Evolutionary conservation across 2,329 filamentous ascomycete species (phyloP), one percentile per base, ranked within the genome.

Genomic region (Trichophyton rubrum): DNA sequence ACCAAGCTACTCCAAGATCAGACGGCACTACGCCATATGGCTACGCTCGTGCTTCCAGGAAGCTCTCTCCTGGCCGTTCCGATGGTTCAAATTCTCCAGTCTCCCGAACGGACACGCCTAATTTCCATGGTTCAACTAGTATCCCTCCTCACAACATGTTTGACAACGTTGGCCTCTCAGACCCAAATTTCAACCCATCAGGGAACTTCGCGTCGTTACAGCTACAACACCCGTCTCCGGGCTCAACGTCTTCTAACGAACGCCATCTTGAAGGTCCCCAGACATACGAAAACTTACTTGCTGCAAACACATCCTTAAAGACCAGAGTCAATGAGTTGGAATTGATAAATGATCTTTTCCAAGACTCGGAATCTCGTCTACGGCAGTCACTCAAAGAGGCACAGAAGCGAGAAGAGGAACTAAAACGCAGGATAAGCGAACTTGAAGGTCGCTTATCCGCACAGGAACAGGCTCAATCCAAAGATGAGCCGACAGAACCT

Each of bases 241-340:
- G 82, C 71, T 72, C 82, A 67, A 72, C 79, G 64, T 75, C 85
- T 68, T 75, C 84, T 68, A 82, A 84, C 64, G 75, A 81, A 62
- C 85, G 86, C 56, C 80, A 85, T 64, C 78, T 85, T 60, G 88
- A 91, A 62, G 79, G 83, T 3, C 84, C 88, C 0, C 87, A 90
- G 69, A 87, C 86, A 2, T 90, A 89, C 71, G 89, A 96, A 69
- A 85, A 88, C 63, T 81, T 95, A 24, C 78, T 90, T 59, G 86
- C 87, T 1, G 83, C 86, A 63, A 96, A 95, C 72, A 88, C 88
- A 3, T 87, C 85, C 58, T 80, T 97, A n/a, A 95, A 95, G 76
- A 99, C 93, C 0, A 86, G 93, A 47, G 92, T 99, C 38, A 93
- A 87, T 67, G 93, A 99, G 73, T 81, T 99, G 24, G 93, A 99